Evolutionary conservation across 306 rosid species (phyloP).

Genomic region (Castanea mollissima): DNA sequence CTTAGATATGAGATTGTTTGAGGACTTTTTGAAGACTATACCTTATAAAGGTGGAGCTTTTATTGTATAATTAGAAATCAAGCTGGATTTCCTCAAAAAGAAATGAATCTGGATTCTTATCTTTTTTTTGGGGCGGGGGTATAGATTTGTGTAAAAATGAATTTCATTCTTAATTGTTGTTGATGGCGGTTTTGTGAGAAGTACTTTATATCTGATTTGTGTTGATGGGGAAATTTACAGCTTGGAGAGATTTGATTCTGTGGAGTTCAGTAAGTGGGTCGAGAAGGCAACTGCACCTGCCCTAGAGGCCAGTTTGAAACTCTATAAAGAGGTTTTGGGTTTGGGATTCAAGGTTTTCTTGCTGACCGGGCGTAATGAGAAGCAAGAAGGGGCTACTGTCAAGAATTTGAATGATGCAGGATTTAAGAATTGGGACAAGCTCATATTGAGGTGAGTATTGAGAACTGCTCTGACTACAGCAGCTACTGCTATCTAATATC

Average conservation of each 20-base stretch:
- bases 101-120: too few species aligned
- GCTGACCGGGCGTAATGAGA: constrained; percentile 81
- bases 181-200: not conserved
- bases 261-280: constrained; percentile 74
- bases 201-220: constrained; percentile 4
- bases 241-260: constrained; percentile 54
- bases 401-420: constrained; percentile 78
- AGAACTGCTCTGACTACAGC: not conserved
- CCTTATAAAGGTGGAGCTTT: not conserved
- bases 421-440: constrained; percentile 68
- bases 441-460: constrained; percentile 64
- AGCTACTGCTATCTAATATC: constrained; percentile 2
- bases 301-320: constrained; percentile 67
- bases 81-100: too few species aligned
- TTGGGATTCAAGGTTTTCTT: constrained; percentile 79
- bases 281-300: constrained; percentile 62
- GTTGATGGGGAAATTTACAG: constrained; percentile 40
- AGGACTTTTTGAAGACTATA: not conserved
- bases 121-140: too few species aligned
- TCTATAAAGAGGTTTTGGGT: constrained; percentile 62
- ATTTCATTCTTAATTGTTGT: not conserved
- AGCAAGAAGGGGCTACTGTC: constrained; percentile 52
- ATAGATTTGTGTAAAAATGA: not conserved
- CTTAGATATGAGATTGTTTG: not conserved
- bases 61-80: too few species aligned